Evolutionary conservation across 345 rosid species (phyloP), one percentile per base, ranked within the genome.

Genomic region (Jatropha curcas): DNA sequence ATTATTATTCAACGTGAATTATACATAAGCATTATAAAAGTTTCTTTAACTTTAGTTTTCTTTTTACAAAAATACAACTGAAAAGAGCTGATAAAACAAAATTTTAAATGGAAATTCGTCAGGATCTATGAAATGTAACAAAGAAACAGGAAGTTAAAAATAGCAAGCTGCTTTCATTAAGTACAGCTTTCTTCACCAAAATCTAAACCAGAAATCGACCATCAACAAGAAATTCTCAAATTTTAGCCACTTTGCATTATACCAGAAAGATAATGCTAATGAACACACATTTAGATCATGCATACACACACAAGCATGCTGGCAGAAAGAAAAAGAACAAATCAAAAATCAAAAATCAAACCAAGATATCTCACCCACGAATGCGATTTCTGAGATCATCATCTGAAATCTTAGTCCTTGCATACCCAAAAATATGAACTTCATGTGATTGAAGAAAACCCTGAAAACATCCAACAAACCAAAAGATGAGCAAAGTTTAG

Each of bases 351-450:
- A 33, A 74, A 53, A 31, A 20, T n/a, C 41, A 45, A 31, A 20
- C 17, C 34, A 34, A 16, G 35, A 48, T 16, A 56, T 65, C 83
- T 86, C 79, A 92, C 98, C 97, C 92, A 16, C 86, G 80, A 58
- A 95, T 82, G 75, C 94, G 86, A 73, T 76, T 75, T 82, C 92
- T 86, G 57, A 91, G 83, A 4, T 89, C 94, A 33, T 88, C 83
- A 78, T 88, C 97, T 16, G 97, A 82, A 76, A 93, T 91, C 82
- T 88, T 88, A 65, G 90, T 89, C 86, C 98, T 88, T 31, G 98
- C 97, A 85, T 93, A 93, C 48, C 98, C 98, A 79, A 93, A 91
- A 62, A 91, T 88, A 72, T 93, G 96, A 73, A 95, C 98, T 87
- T 90, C 98, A 65, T 86, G 72, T 39, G 89, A 74, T 70, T 75